These are phyloP conservation scores for Arthrobotrys sphaeroides DNA, from an alignment of 2,329 filamentous ascomycete species.

Conservation along the genomic window DNA sequence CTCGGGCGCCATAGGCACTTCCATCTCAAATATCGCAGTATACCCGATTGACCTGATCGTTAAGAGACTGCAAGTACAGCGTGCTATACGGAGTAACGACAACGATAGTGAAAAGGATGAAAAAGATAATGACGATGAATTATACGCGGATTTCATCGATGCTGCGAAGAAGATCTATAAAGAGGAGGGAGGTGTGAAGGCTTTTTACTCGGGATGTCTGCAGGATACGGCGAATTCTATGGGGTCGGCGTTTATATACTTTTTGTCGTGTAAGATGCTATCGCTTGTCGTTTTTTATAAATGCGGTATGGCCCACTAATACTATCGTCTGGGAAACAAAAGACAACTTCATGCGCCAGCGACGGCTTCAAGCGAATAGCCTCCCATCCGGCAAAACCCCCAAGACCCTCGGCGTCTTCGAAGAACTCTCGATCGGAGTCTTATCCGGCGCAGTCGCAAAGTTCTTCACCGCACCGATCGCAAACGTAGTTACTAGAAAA, in stretches of 20 bases:
- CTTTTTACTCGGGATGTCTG: constrained; percentile 74
- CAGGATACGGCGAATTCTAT: constrained; percentile 74
- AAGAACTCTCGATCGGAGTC: constrained; percentile 79
- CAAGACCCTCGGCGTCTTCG: constrained; percentile 68
- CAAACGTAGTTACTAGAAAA: constrained; percentile 82
- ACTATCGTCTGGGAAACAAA: too few species aligned
- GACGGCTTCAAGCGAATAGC: constrained; percentile 62
- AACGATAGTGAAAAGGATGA: constrained; percentile 54
- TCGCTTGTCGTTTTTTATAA: neutral
- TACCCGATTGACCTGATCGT: constrained; percentile 86
- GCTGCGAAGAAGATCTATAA: constrained; percentile 76
- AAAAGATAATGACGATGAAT: constrained; percentile 59
- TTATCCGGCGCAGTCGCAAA: constrained; percentile 78
- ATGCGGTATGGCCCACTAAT: too few species aligned
- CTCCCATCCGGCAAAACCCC: constrained; percentile 47
- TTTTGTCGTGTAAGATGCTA: constrained; percentile 55
- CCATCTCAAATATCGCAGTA: constrained; percentile 78
- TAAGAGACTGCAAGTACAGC: constrained; percentile 82
- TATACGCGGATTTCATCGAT: constrained; percentile 74
- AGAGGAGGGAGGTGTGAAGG: constrained; percentile 71
- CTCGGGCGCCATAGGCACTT: constrained; percentile 80
- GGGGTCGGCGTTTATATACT: constrained; percentile 58
- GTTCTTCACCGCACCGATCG: constrained; percentile 79
- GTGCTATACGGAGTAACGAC: constrained; percentile 60
- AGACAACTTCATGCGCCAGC: constrained; percentile 67